A percentile compares a stretch with the other conserved stretches of the same genome.
phyloP scores from a whole-genome alignment of 2,329 filamentous ascomycete genomes.

The Exophiala aquamarina region DNA sequence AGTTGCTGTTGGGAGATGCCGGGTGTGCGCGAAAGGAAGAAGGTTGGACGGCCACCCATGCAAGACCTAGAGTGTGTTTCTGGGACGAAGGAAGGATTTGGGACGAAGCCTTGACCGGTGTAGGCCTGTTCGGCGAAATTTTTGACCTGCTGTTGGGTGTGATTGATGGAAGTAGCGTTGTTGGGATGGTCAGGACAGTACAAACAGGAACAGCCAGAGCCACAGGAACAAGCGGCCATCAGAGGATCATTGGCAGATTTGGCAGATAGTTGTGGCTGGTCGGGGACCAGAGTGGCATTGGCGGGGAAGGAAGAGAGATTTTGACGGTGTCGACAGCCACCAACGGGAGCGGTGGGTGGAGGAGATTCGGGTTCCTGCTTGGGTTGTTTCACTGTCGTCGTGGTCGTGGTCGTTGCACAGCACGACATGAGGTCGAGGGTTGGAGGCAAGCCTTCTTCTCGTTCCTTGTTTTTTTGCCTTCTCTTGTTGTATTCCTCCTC shows the following conservation, averaged over 20 bases:
- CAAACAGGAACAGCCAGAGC: constrained; percentile 26
- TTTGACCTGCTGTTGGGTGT: constrained; percentile 24
- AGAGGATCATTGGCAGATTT: constrained; percentile 4
- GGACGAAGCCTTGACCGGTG: constrained; percentile 11
- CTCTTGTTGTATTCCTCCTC: constrained; percentile 21
- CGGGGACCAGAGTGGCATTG: constrained; percentile 2
- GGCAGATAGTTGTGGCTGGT: not conserved
- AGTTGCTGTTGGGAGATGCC: constrained; percentile 21
- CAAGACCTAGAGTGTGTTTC: constrained; percentile 21
- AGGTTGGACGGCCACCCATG: constrained; percentile 26
- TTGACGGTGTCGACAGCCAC: constrained; percentile 26
- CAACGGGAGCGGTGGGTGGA: not conserved
- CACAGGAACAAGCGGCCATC: constrained; percentile 27
- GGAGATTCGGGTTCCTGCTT: constrained; percentile 14
- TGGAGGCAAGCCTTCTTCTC: constrained; percentile 16
- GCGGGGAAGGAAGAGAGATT: constrained; percentile 15
- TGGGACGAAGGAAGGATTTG: constrained; percentile 9
- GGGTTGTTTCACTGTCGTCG: constrained; percentile 7
- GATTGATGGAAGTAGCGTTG: constrained; percentile 26
- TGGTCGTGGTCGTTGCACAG: constrained; percentile 8
- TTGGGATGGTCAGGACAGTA: constrained; percentile 31
- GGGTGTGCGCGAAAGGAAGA: constrained; percentile 23
- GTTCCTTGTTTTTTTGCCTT: constrained; percentile 20
- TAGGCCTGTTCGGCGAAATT: constrained; percentile 24
- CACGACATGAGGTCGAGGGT: constrained; percentile 14